Conservation (phyloP, 2,329 filamentous ascomycete species). For the Dactylellina haptotyla region DNA sequence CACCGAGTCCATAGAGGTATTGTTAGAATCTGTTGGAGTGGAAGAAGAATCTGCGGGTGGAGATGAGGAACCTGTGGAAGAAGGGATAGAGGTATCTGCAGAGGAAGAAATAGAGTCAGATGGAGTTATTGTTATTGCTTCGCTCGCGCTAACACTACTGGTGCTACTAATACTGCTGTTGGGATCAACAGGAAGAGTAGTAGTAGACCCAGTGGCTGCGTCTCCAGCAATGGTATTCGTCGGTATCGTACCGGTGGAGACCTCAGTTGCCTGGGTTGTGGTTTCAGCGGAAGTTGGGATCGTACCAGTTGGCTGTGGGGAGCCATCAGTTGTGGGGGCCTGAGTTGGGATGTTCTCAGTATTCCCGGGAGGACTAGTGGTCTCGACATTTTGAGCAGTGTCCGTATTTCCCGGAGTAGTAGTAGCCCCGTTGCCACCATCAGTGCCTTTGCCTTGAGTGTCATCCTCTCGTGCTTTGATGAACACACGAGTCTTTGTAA, state of each 20-base stretch:
- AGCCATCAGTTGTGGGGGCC: constrained; percentile 16
- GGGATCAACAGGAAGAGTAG: not conserved
- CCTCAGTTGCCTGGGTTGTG: constrained; percentile 25
- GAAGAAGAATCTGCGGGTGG: constrained; percentile 32
- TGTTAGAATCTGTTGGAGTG: constrained; percentile 43
- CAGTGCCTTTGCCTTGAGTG: constrained; percentile 34
- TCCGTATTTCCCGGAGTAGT: constrained; percentile 7
- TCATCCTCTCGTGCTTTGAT: constrained; percentile 44
- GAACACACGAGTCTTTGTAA: constrained; percentile 45
- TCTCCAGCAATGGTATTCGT: constrained; percentile 27
- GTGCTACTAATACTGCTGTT: not conserved
- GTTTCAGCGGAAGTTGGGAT: constrained; percentile 31
- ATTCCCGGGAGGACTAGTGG: not conserved
- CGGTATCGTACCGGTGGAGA: constrained; percentile 34
- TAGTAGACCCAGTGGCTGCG: constrained; percentile 12
- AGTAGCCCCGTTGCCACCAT: constrained; percentile 2
- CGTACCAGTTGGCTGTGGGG: constrained; percentile 45
- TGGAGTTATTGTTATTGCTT: constrained; percentile 32
- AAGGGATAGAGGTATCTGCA: constrained; percentile 37
- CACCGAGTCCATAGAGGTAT: constrained; percentile 28
- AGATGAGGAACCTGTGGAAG: constrained; percentile 28
- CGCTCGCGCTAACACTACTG: constrained; percentile 25
- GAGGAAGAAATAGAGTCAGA: constrained; percentile 42
- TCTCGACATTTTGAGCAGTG: not conserved
- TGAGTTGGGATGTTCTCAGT: not conserved